Percentiles rank a stretch among this genome's conserved stretches.
phyloP scores from a whole-genome alignment of 768 basidiomycete genomes.

The Sarcodon sp. region DNA sequence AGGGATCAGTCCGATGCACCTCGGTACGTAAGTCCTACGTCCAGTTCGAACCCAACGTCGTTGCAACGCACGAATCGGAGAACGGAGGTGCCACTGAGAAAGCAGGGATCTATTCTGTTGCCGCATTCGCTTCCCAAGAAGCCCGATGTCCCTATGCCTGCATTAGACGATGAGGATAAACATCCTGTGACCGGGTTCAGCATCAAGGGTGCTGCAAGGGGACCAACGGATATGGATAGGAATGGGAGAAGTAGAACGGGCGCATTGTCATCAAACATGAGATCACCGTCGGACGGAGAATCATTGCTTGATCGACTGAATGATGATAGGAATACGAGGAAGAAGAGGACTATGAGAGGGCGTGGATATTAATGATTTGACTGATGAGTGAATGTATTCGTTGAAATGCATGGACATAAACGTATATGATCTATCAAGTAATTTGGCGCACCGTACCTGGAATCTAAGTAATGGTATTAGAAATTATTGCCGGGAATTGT shows the following conservation, averaged over 20 bases:
- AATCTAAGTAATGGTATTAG: too few species aligned
- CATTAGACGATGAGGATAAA: slow-evolving; percentile 17
- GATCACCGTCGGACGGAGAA: neutral
- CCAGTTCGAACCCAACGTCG: slow-evolving; percentile 4
- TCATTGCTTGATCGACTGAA: neutral
- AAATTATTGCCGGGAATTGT: too few species aligned
- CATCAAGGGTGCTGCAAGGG: slow-evolving; percentile 40
- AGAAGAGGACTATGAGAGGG: neutral
- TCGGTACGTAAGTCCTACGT: neutral
- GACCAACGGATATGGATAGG: neutral
- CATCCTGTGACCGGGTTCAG: slow-evolving; percentile 30
- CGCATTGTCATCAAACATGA: neutral
- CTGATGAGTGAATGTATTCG: too few species aligned
- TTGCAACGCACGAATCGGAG: too few species aligned
- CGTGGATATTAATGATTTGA: too few species aligned
- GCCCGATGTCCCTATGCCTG: slow-evolving; percentile 8
- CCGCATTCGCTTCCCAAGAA: neutral
- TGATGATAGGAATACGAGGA: neutral
- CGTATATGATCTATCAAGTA: too few species aligned
- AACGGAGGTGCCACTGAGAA: slow-evolving; percentile 6
- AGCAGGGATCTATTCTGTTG: slow-evolving; percentile 1
- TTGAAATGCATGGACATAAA: too few species aligned
- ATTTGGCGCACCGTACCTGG: too few species aligned
- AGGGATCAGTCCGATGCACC: slow-evolving; percentile 2
- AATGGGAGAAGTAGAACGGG: neutral